A percentile compares a stretch with the other conserved stretches of the same genome.
phyloP scores from a whole-genome alignment of 192 early-diverging fungal genomes.

The Borealophlyctis nickersoniae region DNA sequence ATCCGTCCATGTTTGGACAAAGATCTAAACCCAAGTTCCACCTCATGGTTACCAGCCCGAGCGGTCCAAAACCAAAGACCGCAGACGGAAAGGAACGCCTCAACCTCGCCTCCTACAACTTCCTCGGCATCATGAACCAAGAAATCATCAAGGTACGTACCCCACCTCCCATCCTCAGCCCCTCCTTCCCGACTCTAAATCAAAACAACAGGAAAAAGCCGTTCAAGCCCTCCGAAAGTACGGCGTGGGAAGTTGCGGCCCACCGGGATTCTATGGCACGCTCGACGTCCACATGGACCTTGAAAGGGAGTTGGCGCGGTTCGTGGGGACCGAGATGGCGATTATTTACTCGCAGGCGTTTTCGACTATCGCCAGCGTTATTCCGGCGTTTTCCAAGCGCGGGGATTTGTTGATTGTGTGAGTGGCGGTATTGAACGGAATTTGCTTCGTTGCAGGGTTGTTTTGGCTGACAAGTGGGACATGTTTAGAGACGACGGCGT shows the following conservation, averaged over 20 bases:
- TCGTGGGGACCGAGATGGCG: slow-evolving; percentile 77
- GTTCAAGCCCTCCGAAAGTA: slow-evolving; percentile 83
- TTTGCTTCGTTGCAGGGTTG: slow-evolving; percentile 8
- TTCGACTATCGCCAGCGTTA: slow-evolving; percentile 84
- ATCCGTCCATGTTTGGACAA: too few relatives aligned
- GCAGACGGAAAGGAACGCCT: slow-evolving; percentile 60
- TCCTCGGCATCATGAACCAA: slow-evolving; percentile 74
- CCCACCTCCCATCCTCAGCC: too few relatives aligned
- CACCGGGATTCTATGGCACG: slow-evolving; percentile 93
- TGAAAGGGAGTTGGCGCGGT: slow-evolving; percentile 79
- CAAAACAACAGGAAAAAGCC: slow-evolving; percentile 71
- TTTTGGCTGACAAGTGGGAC: background rate
- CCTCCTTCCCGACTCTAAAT: too few relatives aligned
- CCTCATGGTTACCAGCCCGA: slow-evolving; percentile 16
- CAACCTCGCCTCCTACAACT: slow-evolving; percentile 88
- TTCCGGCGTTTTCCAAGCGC: slow-evolving; percentile 95
- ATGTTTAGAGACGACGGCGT: slow-evolving; percentile 76
- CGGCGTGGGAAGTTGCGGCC: slow-evolving; percentile 94
- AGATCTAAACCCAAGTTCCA: background rate
- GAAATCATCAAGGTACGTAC: slow-evolving; percentile 58
- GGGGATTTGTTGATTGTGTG: slow-evolving; percentile 90
- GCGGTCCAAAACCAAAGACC: slow-evolving; percentile 63
- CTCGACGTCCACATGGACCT: slow-evolving; percentile 93
- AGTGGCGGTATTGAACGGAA: slow-evolving; percentile 24
- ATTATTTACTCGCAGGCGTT: slow-evolving; percentile 96